Percentiles rank a stretch among this genome's conserved stretches.
phyloP scores from a whole-genome alignment of 176 grass and related monocot species.

The Guadua angustifolia region DNA sequence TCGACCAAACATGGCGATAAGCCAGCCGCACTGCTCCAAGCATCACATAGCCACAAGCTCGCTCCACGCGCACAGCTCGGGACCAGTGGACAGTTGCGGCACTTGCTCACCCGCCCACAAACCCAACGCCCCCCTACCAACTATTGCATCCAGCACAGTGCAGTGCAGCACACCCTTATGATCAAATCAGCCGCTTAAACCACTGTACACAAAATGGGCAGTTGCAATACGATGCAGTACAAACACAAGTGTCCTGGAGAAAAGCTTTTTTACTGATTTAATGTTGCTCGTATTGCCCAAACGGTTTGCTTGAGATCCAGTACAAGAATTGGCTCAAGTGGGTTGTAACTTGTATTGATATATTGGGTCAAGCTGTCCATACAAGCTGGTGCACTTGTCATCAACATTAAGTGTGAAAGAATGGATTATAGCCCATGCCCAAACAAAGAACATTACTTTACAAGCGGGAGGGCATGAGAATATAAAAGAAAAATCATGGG shows the following conservation, averaged over 20 bases:
- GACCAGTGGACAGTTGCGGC: neutral
- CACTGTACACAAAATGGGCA: neutral
- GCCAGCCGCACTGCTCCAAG: neutral
- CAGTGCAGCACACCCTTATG: neutral
- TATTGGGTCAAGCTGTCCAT: conserved; percentile 10
- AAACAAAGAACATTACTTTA: conserved; percentile 54
- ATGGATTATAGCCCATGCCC: conserved; percentile 54
- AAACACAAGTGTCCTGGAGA: neutral
- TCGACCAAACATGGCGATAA: neutral
- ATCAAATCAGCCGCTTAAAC: neutral
- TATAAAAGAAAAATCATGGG: neutral
- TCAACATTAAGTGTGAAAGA: conserved; percentile 48
- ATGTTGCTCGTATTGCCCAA: neutral
- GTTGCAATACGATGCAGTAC: neutral
- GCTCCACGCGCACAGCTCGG: neutral
- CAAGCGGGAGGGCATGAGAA: conserved; percentile 17
- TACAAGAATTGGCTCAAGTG: conserved; percentile 25
- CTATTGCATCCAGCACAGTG: neutral
- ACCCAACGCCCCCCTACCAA: neutral
- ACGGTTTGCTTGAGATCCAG: neutral
- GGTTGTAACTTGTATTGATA: conserved; percentile 26
- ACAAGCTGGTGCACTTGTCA: conserved; percentile 33
- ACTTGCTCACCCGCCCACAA: too few species aligned
- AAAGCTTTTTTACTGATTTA: neutral
- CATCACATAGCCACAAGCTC: neutral